Evolutionary conservation across 2,329 filamentous ascomycete species (phyloP), one percentile per base, ranked within the genome.

Genomic region (Aspergillus vadensis): DNA sequence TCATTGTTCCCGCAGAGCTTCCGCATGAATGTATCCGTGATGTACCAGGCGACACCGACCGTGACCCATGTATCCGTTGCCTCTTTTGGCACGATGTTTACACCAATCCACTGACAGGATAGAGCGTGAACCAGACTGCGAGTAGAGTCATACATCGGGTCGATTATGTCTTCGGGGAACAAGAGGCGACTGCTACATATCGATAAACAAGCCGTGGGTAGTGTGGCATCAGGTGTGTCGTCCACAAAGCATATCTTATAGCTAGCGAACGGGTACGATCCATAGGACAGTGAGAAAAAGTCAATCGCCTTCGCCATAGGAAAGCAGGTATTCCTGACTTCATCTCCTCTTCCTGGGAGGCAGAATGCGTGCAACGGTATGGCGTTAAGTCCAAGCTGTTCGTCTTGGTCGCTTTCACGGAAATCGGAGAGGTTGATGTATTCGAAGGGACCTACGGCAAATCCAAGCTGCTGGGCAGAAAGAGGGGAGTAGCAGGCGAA

Each of bases 201-300:
- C 0, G 93, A 90, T 67, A 99, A 83, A 0, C 91, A 94, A 36
- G 92, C 92, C 8, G 92, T 86, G 17, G 92, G 86, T 19, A 89
- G 82, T 1, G 90, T 89, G 60, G 97, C 90, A 30, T 86, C 82
- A 1, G 89, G 79, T 73, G 95, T 85, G 74, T 99, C 95, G 68
- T 99, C 95, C 17, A 99, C 88, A 69, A 99, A 99, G 67, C 91
- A 93, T 57, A 98, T 79, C 71, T 96, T 96, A 81, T 96, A 98
- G 71, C 90, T 92, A 27, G 91, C 86, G 73, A 95, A 98, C 0
- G 95, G 93, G 73, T 96, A 99, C 21, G 90, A 89, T 25, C 92
- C 92, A 73, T 94, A 98, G 4, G 88, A 91, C 64, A 94, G 86
- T 4, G 91, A 91, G 71, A 98, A 92, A 74, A 90, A 91, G 74